Percentiles rank a stretch among this genome's conserved stretches.
Evolutionary conservation across 2,329 filamentous ascomycete species (phyloP).

Genomic region (Talaromyces funiculosus): DNA sequence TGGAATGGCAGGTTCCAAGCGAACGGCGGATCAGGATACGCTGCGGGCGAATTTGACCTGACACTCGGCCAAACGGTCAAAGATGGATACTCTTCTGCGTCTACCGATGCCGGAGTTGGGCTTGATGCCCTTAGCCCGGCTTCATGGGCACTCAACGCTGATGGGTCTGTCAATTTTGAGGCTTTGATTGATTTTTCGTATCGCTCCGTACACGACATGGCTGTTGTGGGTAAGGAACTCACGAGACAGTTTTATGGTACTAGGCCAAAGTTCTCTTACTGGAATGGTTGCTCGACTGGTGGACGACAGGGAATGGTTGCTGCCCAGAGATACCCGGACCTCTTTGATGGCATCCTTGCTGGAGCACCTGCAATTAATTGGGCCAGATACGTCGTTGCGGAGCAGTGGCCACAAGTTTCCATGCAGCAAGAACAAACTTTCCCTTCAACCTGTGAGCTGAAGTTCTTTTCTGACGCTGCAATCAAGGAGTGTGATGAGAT

Average conservation of each 20-base stretch:
- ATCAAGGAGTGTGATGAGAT: conserved; percentile 32
- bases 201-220: conserved; percentile 29
- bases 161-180: conserved; percentile 30
- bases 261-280: conserved; percentile 37
- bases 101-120: conserved; percentile 4
- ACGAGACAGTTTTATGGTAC: conserved; percentile 27
- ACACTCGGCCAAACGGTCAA: not conserved
- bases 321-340: conserved; percentile 38
- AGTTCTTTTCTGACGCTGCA: conserved; percentile 30
- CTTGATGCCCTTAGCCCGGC: not conserved
- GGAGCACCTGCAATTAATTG: conserved; percentile 37
- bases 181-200: conserved; percentile 31
- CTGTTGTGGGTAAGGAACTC: conserved; percentile 26
- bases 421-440: conserved; percentile 18
- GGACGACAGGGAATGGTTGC: conserved; percentile 42
- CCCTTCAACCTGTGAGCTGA: conserved; percentile 29
- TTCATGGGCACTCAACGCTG: conserved; percentile 16
- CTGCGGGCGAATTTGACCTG: not conserved
- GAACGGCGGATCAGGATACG: not conserved
- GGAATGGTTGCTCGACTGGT: conserved; percentile 42
- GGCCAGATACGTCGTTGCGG: conserved; percentile 18
- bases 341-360: conserved; percentile 43
- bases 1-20: conserved; percentile 8
- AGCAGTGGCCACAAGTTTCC: conserved; percentile 21
- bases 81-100: not conserved